A percentile compares a stretch with the other conserved stretches of the same genome.
Evolutionary conservation across 345 rosid genomes (phyloP).

Genomic region (Nasturtium officinale): DNA sequence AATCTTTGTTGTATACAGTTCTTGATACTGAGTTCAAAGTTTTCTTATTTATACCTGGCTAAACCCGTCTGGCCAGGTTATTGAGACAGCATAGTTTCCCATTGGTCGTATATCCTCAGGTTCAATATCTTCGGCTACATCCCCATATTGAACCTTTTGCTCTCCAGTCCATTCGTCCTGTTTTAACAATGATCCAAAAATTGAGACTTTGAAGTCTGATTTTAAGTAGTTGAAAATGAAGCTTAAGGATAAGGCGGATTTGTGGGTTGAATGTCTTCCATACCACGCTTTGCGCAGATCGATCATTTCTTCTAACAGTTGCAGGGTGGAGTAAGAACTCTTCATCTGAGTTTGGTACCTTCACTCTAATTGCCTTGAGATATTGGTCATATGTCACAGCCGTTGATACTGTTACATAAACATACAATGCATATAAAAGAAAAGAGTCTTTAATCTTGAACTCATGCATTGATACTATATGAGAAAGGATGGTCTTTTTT

Average conservation of each 20-base stretch:
- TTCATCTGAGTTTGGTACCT: conserved; percentile 87
- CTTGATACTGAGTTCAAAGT: conserved; percentile 17
- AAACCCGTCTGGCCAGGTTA: conserved; percentile 97
- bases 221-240: not conserved
- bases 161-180: conserved; percentile 97
- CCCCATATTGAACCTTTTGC: conserved; percentile 73
- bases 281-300: conserved; percentile 96
- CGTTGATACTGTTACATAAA: conserved; percentile 63
- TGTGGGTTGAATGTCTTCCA: not conserved
- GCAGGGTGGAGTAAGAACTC: conserved; percentile 95
- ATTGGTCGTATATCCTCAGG: conserved; percentile 89
- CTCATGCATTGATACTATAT: conserved; percentile 1
- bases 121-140: conserved; percentile 81
- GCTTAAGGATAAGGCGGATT: conserved; percentile 1
- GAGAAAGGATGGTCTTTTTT: not conserved
- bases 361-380: conserved; percentile 79
- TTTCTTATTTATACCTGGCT: conserved; percentile 56
- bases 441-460: not conserved
- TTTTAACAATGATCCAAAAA: conserved; percentile 3
- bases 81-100: conserved; percentile 97
- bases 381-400: conserved; percentile 84
- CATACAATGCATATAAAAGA: conserved; percentile 19
- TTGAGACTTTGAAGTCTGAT: not conserved
- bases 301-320: conserved; percentile 88
- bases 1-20: not conserved